Evolutionary conservation across 2,329 filamentous ascomycete species (phyloP).

Genomic region (Colletotrichum sp.): DNA sequence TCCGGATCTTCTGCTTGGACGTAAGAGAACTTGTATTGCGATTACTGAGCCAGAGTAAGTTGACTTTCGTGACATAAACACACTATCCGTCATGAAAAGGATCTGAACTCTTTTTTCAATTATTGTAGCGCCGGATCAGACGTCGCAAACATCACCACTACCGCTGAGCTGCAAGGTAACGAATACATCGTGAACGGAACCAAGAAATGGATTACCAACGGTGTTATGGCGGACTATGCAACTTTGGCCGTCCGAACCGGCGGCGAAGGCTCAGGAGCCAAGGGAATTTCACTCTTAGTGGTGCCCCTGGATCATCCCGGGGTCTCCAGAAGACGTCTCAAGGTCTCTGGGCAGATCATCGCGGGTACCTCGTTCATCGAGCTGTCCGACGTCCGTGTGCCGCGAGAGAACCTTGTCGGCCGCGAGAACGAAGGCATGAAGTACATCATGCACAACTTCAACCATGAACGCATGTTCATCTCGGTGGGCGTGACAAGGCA

Average conservation of each 20-base stretch:
- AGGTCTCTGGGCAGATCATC: slow-evolving; percentile 67
- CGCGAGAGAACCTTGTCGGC: slow-evolving; percentile 73
- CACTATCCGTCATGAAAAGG: neutral
- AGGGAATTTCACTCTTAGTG: slow-evolving; percentile 69
- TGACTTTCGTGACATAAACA: fast-evolving
- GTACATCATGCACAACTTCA: slow-evolving; percentile 82
- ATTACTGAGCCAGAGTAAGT: slow-evolving; percentile 73
- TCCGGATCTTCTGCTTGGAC: slow-evolving; percentile 70
- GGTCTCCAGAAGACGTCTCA: slow-evolving; percentile 71
- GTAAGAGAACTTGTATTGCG: slow-evolving; percentile 74
- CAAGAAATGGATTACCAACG: slow-evolving; percentile 84
- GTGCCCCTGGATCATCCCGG: slow-evolving; percentile 72
- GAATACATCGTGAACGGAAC: slow-evolving; percentile 75
- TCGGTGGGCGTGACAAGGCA: slow-evolving; percentile 68
- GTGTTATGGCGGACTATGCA: slow-evolving; percentile 71
- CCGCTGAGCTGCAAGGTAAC: slow-evolving; percentile 68
- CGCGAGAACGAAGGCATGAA: slow-evolving; percentile 74
- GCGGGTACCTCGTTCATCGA: slow-evolving; percentile 79
- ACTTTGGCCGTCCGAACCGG: slow-evolving; percentile 79
- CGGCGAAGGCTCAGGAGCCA: slow-evolving; percentile 57
- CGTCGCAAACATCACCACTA: slow-evolving; percentile 75
- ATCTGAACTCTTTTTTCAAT: neutral
- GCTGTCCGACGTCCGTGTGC: slow-evolving; percentile 76
- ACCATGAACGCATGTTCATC: slow-evolving; percentile 76
- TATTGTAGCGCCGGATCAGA: slow-evolving; percentile 67